These are phyloP conservation scores for Solanum habrochaites DNA, from an alignment of 257 asterid genomes.

Conservation along the genomic window DNA sequence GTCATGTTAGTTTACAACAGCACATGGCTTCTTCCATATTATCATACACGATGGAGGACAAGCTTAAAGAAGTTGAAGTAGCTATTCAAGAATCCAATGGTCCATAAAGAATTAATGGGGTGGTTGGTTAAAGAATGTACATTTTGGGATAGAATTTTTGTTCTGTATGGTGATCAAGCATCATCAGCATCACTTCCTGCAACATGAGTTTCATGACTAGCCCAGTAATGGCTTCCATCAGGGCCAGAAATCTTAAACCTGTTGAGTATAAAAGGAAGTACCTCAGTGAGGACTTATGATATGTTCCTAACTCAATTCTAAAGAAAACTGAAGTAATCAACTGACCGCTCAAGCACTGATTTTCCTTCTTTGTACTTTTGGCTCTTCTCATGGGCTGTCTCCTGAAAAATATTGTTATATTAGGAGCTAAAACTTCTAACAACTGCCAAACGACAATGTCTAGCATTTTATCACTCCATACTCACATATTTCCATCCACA, in stretches of 20 bases:
- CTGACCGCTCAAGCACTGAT: conserved; percentile 15
- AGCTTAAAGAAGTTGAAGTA: background rate
- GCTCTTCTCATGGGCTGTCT: conserved; percentile 10
- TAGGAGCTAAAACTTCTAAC: background rate
- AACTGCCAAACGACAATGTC: background rate
- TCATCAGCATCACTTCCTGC: conserved; percentile 67
- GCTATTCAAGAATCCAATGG: background rate
- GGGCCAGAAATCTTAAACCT: conserved; percentile 15
- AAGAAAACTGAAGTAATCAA: background rate
- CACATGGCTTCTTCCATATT: background rate
- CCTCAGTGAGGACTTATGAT: background rate
- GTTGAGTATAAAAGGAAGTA: background rate
- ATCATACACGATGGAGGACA: background rate
- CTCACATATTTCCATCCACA: conserved; percentile 84
- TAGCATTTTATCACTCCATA: background rate
- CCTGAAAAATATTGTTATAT: conserved; percentile 26
- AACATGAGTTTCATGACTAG: conserved; percentile 35
- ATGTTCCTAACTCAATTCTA: background rate
- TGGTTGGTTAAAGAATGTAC: conserved; percentile 25
- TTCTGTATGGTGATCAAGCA: conserved; percentile 9
- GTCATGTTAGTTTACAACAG: background rate
- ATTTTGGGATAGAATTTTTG: conserved; percentile 15
- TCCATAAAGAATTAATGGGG: background rate
- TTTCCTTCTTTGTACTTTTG: conserved; percentile 22
- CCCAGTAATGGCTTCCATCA: conserved; percentile 26